Base-by-base conservation (phyloP, 2,329 filamentous ascomycete species). In the Phaeosphaeriaceae sp. region DNA sequence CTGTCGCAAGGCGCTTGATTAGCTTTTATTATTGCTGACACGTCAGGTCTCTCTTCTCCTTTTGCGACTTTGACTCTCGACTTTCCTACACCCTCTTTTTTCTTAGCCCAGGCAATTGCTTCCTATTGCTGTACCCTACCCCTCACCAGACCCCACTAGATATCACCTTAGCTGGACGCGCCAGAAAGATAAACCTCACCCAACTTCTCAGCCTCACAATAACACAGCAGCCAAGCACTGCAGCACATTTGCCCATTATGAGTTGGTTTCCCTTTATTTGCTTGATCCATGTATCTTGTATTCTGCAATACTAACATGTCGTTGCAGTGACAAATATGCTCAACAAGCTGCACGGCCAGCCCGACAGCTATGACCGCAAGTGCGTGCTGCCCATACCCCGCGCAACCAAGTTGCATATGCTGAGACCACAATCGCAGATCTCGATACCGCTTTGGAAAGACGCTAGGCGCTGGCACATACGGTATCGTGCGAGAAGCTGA, bases 341-440 rank as follows among this genome's bases (percentile, higher is more conserved):
- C 68, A 96, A 93, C 79, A 92, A 93, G 84, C 88, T 97, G 69
- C 90, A 95, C 70, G 92, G 92, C 76, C 93, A 97, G 80, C 93
- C 93, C 63, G 92, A 96, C 65, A 97, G 91, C 79, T 99, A 99
- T 81, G 94, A 97, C 74, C 96, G 96, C 79, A 99, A 99, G 90
- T 95, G 79, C 69, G 80, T 69, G 49, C 61, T 61, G 52, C 52
- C 60, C 21, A 36, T 39, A 15, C 61, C 50, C 59, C 43, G 46
- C 47, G 36, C 47, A 60, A 58, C n/a, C n/a, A 50, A 52, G 47
- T 52, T 46, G 30, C 46, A 33, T 32, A 55, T 63, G 48, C 66
- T 74, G 71, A 73, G 54, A 60, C 53, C 46, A 42, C 58, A 46
- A 60, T 58, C 58, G 46, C 72, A 94, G 90, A 76, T 81, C 90